Conservation (phyloP, 2,329 filamentous ascomycete species). For the Annulohypoxylon truncatum region DNA sequence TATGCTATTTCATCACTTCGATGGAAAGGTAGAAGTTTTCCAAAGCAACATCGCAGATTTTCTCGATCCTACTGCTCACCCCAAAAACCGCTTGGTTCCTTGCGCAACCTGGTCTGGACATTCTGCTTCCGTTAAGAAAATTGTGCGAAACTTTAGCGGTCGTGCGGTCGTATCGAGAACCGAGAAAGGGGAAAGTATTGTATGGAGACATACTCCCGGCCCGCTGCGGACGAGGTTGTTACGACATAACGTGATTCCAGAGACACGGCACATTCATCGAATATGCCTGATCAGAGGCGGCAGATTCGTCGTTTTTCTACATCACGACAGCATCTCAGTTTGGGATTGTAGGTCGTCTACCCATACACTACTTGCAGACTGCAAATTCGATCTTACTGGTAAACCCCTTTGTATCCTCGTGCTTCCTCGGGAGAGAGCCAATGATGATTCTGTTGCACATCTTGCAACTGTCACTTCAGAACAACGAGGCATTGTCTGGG, state of each 20-base stretch:
- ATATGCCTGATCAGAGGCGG: conserved; percentile 83
- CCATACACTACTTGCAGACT: conserved; percentile 69
- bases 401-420: conserved; percentile 84
- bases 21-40: conserved; percentile 85
- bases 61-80: conserved; percentile 76
- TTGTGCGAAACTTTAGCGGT: conserved; percentile 86
- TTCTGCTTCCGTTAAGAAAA: conserved; percentile 81
- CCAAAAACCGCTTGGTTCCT: conserved; percentile 67
- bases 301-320: conserved; percentile 82
- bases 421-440: conserved; percentile 71
- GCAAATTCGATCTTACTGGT: conserved; percentile 69
- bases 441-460: conserved; percentile 70
- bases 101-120: conserved; percentile 86
- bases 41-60: conserved; percentile 81
- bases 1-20: conserved; percentile 84
- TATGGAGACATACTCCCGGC: conserved; percentile 78
- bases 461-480: conserved; percentile 86
- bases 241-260: conserved; percentile 75
- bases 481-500: conserved; percentile 84
- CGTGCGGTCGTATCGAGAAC: conserved; percentile 85
- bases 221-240: conserved; percentile 66
- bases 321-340: conserved; percentile 75
- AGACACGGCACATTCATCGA: conserved; percentile 78
- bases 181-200: conserved; percentile 78
- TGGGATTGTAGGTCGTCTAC: conserved; percentile 79